Percentiles rank a stretch among this genome's conserved stretches.
These are phyloP conservation scores for Alternaria novae-zelandiae DNA, from an alignment of 2,329 filamentous ascomycete genomes.

Conservation along the genomic window DNA sequence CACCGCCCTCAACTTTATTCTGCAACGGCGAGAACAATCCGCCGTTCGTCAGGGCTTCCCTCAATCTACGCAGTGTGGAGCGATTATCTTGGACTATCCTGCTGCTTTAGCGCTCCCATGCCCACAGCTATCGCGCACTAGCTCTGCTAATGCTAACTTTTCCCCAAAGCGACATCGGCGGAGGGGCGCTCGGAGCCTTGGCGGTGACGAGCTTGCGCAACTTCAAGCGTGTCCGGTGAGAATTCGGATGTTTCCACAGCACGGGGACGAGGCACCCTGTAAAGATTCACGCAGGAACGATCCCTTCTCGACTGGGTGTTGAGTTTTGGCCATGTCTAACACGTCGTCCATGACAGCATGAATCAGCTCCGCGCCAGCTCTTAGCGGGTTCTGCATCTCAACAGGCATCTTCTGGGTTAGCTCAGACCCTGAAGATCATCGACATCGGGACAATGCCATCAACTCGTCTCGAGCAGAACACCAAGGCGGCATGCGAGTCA, in stretches of 20 bases:
- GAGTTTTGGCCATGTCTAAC: not conserved
- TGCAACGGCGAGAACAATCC: conserved; percentile 1
- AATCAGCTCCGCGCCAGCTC: conserved; percentile 5
- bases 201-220: not conserved
- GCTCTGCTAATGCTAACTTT: not conserved
- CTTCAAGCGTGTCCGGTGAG: not conserved
- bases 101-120: not conserved
- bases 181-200: not conserved
- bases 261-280: not conserved
- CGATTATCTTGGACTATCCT: not conserved
- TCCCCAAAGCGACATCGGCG: not conserved
- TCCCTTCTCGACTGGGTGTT: not conserved
- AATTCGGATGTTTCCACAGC: not conserved
- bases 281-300: not conserved
- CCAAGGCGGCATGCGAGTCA: not conserved
- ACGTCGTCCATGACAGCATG: not conserved
- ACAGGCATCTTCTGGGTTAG: conserved; percentile 4
- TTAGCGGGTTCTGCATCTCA: not conserved
- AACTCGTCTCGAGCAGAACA: not conserved
- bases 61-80: not conserved
- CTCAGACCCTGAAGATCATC: conserved; percentile 14
- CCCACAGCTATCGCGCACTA: not conserved
- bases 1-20: conserved; percentile 7
- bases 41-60: not conserved
- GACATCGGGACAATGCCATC: conserved; percentile 1